phyloP scores from a whole-genome alignment of 495 filamentous ascomycete genomes.

The Trypethelium eluteriae region DNA sequence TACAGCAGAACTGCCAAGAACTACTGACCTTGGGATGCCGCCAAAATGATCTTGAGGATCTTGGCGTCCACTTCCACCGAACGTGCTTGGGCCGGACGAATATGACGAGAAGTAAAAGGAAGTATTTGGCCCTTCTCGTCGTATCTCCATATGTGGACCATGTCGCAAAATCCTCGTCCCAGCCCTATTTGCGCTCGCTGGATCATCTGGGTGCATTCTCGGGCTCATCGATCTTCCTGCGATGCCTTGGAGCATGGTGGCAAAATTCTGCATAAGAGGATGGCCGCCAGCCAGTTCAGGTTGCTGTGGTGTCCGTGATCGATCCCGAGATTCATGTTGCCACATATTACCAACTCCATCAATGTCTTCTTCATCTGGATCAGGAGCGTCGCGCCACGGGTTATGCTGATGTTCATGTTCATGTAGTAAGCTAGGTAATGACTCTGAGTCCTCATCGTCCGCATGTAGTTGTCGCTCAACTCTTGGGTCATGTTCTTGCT shows the following conservation, averaged over 20 bases:
- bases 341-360: constrained; percentile 28
- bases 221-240: constrained; percentile 6
- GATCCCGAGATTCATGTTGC: constrained; percentile 26
- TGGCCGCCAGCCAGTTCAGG: neutral
- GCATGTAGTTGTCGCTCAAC: constrained; percentile 18
- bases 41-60: neutral
- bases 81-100: neutral
- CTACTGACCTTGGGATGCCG: neutral
- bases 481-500: constrained; percentile 37
- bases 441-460: constrained; percentile 29
- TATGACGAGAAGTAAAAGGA: neutral
- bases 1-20: neutral
- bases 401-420: constrained; percentile 28
- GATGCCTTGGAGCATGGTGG: constrained; percentile 15
- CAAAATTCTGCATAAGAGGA: constrained; percentile 14
- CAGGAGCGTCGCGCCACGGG: constrained; percentile 32
- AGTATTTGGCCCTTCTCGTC: neutral
- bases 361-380: constrained; percentile 40
- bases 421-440: constrained; percentile 1
- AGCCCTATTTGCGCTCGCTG: neutral
- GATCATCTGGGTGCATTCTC: neutral
- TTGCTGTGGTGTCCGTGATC: constrained; percentile 16
- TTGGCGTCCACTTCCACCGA: neutral
- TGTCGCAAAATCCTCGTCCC: constrained; percentile 1
- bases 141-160: constrained; percentile 5